Evolutionary conservation across 2,329 filamentous ascomycete species (phyloP), one percentile per base, ranked within the genome.

Genomic region (Fusarium armeniacum): DNA sequence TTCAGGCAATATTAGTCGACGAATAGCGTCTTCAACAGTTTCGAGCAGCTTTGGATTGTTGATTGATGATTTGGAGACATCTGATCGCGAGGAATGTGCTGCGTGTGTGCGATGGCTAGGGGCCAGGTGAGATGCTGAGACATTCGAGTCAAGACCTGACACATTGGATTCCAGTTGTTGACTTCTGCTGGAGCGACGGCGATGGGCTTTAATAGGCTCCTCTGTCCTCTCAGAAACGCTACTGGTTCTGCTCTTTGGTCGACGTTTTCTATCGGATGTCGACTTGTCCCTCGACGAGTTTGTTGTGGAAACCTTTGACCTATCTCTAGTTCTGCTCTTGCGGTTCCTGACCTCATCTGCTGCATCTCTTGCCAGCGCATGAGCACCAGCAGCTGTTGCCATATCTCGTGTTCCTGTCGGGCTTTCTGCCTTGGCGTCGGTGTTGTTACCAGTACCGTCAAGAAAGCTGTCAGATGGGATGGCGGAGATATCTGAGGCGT

Each of bases 21-120:
- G 90, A 75, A 98, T 97, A 16, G 94, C 94, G 80, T 97, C 94
- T 81, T 98, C 94, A 5, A 98, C 94, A 0, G 94, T 96, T 75
- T 96, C 93, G 3, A 98, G 86, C 3, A 98, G 83, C 76, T 93
- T 96, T 0, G 94, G 94, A 75, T 98, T 97, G 81, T 97, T 97
- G 78, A 97, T 93, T 0, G 93, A 95, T 5, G 93, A 93, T 56
- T 86, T 88, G 30, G 87, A 88, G 26, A 80, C 79, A 10, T 80
- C 81, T 1, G 84, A 86, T 58, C 82, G 83, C 63, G 83, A 78
- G 35, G 86, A 87, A 75, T 86, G 83, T 65, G 85, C 83, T 69
- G 88, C 86, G 61, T 84, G 78, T 1, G 86, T 88, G 46, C 85
- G 84, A 70, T 89, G 86, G 76, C 84, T 87, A 35, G 83, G 81